A percentile compares a stretch with the other conserved stretches of the same genome.
These are phyloP conservation scores for Aspergillus thermomutatus DNA, from an alignment of 2,329 filamentous ascomycete genomes.

Conservation along the genomic window DNA sequence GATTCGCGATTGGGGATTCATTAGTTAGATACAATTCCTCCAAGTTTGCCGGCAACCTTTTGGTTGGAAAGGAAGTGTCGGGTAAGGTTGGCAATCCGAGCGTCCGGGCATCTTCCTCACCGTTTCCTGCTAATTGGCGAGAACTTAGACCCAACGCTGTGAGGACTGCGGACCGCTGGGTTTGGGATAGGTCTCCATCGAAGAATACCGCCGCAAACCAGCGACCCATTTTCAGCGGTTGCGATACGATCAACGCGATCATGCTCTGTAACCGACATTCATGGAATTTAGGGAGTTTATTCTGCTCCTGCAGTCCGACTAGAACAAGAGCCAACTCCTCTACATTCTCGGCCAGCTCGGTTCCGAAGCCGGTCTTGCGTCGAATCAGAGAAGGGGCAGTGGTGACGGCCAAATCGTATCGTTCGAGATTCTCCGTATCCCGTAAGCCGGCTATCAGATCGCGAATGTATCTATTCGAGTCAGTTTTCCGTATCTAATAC, in stretches of 20 bases:
- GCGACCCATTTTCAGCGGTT: conserved; percentile 72
- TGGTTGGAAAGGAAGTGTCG: conserved; percentile 68
- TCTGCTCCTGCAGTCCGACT: conserved; percentile 79
- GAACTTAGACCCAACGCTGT: conserved; percentile 77
- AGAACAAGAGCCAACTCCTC: conserved; percentile 75
- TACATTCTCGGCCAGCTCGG: conserved; percentile 79
- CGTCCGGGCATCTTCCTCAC: conserved; percentile 49
- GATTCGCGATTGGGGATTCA: conserved; percentile 60
- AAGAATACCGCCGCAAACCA: conserved; percentile 87
- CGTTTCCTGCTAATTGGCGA: conserved; percentile 78
- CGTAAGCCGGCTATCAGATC: conserved; percentile 76
- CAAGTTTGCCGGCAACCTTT: conserved; percentile 69
- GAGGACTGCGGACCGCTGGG: conserved; percentile 77
- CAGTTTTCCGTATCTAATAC: conserved; percentile 8
- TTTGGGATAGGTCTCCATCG: conserved; percentile 84
- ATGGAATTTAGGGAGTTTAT: conserved; percentile 74
- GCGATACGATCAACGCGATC: conserved; percentile 73
- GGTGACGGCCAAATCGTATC: conserved; percentile 72
- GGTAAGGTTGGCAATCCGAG: conserved; percentile 31
- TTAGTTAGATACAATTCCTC: conserved; percentile 64
- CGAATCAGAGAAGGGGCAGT: conserved; percentile 79
- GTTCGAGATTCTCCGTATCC: conserved; percentile 79
- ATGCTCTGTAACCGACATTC: conserved; percentile 74
- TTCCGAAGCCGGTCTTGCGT: conserved; percentile 82
- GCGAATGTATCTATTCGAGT: conserved; percentile 63